Percentiles rank a stretch among this genome's conserved stretches.
Conservation (phyloP, 106 monocot genomes). For the Agapanthus africanus region DNA sequence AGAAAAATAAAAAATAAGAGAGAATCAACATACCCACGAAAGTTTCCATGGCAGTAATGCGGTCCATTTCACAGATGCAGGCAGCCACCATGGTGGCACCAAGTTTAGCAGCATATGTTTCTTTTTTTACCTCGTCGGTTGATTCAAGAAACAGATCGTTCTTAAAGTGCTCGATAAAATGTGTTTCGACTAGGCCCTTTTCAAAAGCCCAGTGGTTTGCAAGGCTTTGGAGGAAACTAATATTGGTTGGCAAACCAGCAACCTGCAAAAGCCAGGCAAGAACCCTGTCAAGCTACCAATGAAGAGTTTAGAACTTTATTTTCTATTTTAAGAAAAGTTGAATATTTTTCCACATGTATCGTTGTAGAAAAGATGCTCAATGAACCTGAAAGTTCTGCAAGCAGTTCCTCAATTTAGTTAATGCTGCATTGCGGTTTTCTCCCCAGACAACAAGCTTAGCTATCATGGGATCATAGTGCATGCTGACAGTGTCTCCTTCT, state of each 20-base stretch:
- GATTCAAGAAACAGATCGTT: conserved; percentile 53
- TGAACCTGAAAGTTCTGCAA: conserved; percentile 85
- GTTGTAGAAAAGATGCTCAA: neutral
- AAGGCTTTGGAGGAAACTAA: conserved; percentile 72
- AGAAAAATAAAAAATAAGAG: neutral
- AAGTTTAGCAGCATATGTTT: conserved; percentile 35
- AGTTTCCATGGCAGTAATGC: conserved; percentile 28
- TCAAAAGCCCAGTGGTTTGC: conserved; percentile 89
- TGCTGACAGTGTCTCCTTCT: conserved; percentile 79
- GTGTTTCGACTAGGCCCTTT: conserved; percentile 84
- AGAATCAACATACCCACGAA: conserved; percentile 33
- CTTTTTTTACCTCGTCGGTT: conserved; percentile 13
- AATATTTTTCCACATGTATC: neutral
- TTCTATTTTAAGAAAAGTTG: neutral
- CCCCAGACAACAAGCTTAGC: conserved; percentile 99
- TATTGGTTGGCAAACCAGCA: conserved; percentile 97
- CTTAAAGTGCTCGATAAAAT: conserved; percentile 89
- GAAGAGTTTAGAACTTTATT: neutral
- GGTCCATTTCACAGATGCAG: conserved; percentile 67
- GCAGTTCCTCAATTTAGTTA: conserved; percentile 73
- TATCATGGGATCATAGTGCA: conserved; percentile 99
- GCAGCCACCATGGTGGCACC: conserved; percentile 70
- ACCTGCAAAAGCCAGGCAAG: conserved; percentile 36
- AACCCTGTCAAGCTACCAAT: neutral
- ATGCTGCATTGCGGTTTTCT: conserved; percentile 70